Base-by-base conservation (phyloP, 805 yeast species). In the Yamadazyma ubonensis region DNA sequence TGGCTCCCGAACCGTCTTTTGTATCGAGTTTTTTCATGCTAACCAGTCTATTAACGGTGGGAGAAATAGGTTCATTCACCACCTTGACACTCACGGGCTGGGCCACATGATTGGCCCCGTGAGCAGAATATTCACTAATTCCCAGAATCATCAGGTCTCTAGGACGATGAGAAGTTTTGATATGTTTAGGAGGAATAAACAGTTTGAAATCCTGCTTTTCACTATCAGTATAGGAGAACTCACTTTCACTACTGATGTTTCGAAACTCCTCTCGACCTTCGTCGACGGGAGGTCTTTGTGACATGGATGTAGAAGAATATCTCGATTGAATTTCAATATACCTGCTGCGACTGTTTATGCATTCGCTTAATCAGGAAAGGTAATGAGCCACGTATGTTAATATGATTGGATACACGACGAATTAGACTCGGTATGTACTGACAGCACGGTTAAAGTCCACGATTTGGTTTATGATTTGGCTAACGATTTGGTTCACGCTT, bases 101-200 rank as follows among this genome's bases (percentile, higher is more conserved):
- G 6, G 55, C 58, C 12, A 48, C 48, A 12, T 39, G 46, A 17
- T 48, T 48, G 5, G 39, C 46, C 16, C 43, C 33, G 15, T 36
- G 40, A 7, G 47, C 61, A 3, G 62, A 55, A 32, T 52, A 54
- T 14, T 50, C 57, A 2, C 60, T 55, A 11, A 53, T 28, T 5
- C 46, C 38, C 2, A 59, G 54, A 37, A 52, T 43, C 22, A 46
- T 40, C 3, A 58, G 52, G n/a, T 50, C 53, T 2, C 35, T 2
- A 8, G 27, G 18, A 7, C 11, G 17, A 12, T 20, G 27, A 6
- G 26, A 23, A 12, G n/a, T 10, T 10, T 23, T 23, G 12, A 23
- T 23, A 10, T 23, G 4, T 4, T 10, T 6, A 12, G 26, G 26
- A 10, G 26, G 26, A 4, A 23, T 10, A 6, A 4, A 23, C 26